Evolutionary conservation across 495 filamentous ascomycete genomes (phyloP), one percentile per base, ranked within the genome.

Genomic region (Tuber borchii): DNA sequence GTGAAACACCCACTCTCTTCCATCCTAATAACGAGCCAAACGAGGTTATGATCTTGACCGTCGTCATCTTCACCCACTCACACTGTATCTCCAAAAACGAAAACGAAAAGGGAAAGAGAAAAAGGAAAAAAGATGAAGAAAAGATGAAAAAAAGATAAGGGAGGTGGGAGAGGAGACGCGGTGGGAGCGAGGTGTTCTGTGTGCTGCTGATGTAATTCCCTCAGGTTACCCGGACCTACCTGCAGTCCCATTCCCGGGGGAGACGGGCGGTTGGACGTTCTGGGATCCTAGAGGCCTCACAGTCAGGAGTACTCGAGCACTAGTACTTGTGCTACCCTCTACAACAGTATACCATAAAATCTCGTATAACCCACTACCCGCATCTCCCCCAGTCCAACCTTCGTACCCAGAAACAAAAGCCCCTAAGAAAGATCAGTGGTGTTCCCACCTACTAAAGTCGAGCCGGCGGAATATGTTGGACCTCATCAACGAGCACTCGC

Each of bases 1-100:
- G 56, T 34, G 56, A 65, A 65, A 65, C 26, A 65, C 56, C 56
- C 56, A 17, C 56, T 65, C 56, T 65, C 56, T 31, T 65, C 56
- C 26, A 34, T 34, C n/a, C 56, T 26, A 34, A 65, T 34, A 26
- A 31, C 14, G 26, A 65, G 26, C 26, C 34, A 65, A 65, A 16
- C 12, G 56, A 65, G 56, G 56, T 8, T 19, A 26, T 65, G 56
- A 34, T 65, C 56, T 17, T 65, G 26, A 31, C 34, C 56, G 14
- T 65, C 26, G 26, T 34, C 31, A 65, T 31, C 56, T 12, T 61
- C 51, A 61, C 51, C 26, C 51, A 61, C n/a, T 65, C 56, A 65
- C 26, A 65, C 56, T 26, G 14, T 17, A 34, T 26, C 26, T 5
- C 26, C 31, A 31, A 34, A 65, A 65, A 34, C 9, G n/a, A 26